phyloP scores from a whole-genome alignment of 2,329 filamentous ascomycete species.

The Sclerotinia nivalis region DNA sequence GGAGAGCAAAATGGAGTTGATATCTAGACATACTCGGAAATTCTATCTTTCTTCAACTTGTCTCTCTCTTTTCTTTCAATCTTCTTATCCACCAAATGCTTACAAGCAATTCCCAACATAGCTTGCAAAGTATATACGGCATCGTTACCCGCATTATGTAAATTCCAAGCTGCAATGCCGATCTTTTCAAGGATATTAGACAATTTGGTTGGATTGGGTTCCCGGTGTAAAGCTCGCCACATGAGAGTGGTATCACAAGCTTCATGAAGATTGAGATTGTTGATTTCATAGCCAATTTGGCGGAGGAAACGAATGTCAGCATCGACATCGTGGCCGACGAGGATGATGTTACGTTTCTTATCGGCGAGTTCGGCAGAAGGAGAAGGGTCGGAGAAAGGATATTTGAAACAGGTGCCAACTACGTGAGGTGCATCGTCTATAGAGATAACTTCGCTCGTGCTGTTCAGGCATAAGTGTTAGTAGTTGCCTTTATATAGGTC shows the following conservation, averaged over 20 bases:
- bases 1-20: not conserved
- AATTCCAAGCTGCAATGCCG: conserved; percentile 59
- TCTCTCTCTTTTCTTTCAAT: conserved; percentile 25
- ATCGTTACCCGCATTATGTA: conserved; percentile 91
- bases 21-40: conserved; percentile 28
- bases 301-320: conserved; percentile 69
- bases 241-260: conserved; percentile 72
- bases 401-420: conserved; percentile 56
- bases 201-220: conserved; percentile 57
- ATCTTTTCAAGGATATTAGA: conserved; percentile 62
- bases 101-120: conserved; percentile 63
- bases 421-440: conserved; percentile 47
- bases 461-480: conserved; percentile 21
- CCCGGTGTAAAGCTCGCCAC: conserved; percentile 62
- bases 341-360: conserved; percentile 59
- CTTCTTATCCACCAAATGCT: conserved; percentile 32
- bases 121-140: conserved; percentile 76
- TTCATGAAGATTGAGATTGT: conserved; percentile 57
- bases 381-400: conserved; percentile 50
- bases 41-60: conserved; percentile 28
- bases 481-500: too few relatives aligned
- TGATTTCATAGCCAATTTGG: conserved; percentile 62
- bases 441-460: conserved; percentile 56
- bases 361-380: conserved; percentile 11
- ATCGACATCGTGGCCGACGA: conserved; percentile 75